Percentiles rank a stretch among this genome's conserved stretches.
Evolutionary conservation across 257 asterid species (phyloP).

Genomic region (Misopates orontium): DNA sequence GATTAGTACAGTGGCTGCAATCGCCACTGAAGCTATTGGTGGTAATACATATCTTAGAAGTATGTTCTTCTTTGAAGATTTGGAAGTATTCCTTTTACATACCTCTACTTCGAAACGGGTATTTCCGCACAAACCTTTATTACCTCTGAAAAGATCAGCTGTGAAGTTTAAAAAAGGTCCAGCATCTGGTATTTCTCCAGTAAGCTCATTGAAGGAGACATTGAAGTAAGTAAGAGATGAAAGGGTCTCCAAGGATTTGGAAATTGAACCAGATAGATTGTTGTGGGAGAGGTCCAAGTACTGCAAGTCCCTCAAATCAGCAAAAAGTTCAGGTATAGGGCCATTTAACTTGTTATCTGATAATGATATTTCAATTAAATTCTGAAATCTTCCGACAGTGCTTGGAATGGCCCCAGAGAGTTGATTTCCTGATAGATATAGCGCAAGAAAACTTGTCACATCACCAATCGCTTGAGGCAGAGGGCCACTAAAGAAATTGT

Average conservation of each 20-base stretch:
- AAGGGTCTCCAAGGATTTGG: background rate
- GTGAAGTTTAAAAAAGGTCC: background rate
- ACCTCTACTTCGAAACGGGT: background rate
- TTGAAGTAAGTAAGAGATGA: background rate
- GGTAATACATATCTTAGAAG: too few relatives aligned
- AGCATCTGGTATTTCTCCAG: background rate
- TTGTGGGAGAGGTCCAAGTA: background rate
- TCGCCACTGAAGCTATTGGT: too few relatives aligned
- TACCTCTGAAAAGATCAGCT: background rate
- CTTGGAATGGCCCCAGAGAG: too few relatives aligned
- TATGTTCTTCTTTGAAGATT: too few relatives aligned
- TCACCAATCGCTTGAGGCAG: too few relatives aligned
- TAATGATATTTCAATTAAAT: background rate
- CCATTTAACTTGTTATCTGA: background rate
- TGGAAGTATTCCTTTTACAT: too few relatives aligned
- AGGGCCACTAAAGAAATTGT: too few relatives aligned
- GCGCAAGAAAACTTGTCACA: too few relatives aligned
- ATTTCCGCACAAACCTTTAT: background rate
- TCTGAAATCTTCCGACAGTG: too few relatives aligned
- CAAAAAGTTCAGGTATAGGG: background rate
- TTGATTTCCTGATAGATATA: too few relatives aligned
- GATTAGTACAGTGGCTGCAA: too few relatives aligned
- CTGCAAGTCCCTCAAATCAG: background rate
- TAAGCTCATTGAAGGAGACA: background rate
- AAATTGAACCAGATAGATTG: background rate